Evolutionary conservation across 2,329 filamentous ascomycete genomes (phyloP).

Genomic region (Dactylella cylindrospora): DNA sequence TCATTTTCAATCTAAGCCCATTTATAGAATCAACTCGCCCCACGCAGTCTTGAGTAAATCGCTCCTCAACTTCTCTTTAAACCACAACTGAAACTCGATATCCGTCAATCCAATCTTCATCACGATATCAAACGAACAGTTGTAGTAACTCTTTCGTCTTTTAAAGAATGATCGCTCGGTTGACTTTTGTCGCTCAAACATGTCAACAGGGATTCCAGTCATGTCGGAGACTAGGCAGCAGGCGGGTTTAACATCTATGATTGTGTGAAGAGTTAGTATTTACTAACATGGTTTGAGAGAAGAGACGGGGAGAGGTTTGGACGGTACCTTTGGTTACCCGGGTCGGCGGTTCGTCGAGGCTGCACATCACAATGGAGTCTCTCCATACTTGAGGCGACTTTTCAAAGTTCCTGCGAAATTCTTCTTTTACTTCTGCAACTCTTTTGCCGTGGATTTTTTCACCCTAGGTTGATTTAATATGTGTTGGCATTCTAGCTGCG

Average conservation of each 20-base stretch:
- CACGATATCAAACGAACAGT: conserved; percentile 29
- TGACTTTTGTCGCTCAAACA: conserved; percentile 24
- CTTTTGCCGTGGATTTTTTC: conserved; percentile 23
- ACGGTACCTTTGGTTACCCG: conserved; percentile 16
- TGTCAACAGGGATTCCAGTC: conserved; percentile 25
- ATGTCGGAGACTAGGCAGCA: conserved; percentile 22
- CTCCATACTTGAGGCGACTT: conserved; percentile 21
- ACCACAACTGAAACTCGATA: conserved; percentile 35
- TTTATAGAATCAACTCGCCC: conserved; percentile 19
- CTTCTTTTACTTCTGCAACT: conserved; percentile 14
- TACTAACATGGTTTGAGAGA: no score
- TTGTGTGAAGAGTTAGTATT: no score
- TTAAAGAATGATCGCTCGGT: conserved; percentile 4
- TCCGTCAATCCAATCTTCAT: conserved; percentile 39
- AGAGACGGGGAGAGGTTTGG: no score
- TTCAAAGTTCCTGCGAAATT: conserved; percentile 27
- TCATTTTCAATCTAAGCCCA: no score
- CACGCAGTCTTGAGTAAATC: conserved; percentile 27
- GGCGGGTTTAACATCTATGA: conserved; percentile 27
- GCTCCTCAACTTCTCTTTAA: conserved; percentile 30
- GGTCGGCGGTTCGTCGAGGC: conserved; percentile 14
- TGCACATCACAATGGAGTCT: conserved; percentile 29
- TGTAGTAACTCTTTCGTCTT: conserved; percentile 13
- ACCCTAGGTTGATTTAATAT: conserved; percentile 6
- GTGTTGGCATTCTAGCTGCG: no score